Conservation (phyloP, 306 rosid genomes). For the Abrus precatorius region DNA sequence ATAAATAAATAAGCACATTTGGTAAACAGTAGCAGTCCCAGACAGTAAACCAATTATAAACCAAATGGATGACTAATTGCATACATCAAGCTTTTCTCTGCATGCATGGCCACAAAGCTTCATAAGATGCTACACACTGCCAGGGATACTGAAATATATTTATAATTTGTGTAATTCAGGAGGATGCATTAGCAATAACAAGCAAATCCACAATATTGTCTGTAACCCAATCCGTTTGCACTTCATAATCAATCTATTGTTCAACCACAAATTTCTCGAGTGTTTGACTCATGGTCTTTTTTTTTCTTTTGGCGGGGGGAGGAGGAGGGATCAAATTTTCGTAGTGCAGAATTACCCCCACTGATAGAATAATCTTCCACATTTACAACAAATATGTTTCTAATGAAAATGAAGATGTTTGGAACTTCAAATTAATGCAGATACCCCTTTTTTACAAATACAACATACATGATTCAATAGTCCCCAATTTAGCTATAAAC, state of each 20-base stretch:
- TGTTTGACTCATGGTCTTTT: neutral
- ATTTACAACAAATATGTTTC: neutral
- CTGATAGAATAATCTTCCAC: slow-evolving; percentile 4
- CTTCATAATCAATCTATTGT: neutral
- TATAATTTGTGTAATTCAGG: neutral
- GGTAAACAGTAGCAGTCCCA: neutral
- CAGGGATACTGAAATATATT: neutral
- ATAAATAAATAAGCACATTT: neutral
- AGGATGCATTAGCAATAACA: neutral
- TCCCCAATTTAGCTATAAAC: slow-evolving; percentile 13
- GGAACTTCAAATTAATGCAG: neutral
- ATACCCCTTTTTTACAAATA: neutral
- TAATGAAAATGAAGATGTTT: neutral
- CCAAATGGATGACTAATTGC: neutral
- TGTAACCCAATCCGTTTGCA: neutral
- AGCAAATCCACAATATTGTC: neutral
- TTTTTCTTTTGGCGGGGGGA: neutral
- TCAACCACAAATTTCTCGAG: neutral
- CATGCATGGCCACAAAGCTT: neutral
- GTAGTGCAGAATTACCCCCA: neutral
- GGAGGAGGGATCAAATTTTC: neutral
- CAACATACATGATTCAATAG: neutral
- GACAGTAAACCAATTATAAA: neutral
- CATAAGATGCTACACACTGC: neutral
- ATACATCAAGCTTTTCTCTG: slow-evolving; percentile 3